Conservation (phyloP, 805 yeast genomes). For the Wickerhamiella spandovensis region DNA sequence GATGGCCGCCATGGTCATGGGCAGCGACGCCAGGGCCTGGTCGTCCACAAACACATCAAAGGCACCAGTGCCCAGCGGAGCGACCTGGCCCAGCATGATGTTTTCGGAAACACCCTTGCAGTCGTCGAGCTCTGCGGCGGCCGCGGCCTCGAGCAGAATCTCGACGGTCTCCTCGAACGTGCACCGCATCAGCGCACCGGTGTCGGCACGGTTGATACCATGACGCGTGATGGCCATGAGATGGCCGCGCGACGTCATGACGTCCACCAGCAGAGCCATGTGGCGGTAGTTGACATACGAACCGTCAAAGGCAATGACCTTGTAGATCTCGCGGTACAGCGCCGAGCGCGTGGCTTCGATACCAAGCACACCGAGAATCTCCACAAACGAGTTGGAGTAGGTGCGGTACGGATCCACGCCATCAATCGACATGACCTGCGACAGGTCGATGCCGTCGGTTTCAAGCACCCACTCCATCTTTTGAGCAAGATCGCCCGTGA, state of each 20-base stretch:
- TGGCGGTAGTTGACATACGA: constrained; percentile 97
- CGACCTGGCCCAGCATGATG: constrained; percentile 94
- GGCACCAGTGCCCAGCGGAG: constrained; percentile 97
- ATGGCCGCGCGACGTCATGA: constrained; percentile 97
- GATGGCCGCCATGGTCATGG: constrained; percentile 33
- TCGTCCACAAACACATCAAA: constrained; percentile 94
- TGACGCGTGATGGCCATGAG: constrained; percentile 98
- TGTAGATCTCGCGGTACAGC: constrained; percentile 81
- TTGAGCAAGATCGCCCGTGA: constrained; percentile 74
- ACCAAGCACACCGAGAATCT: constrained; percentile 86
- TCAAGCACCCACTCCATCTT: constrained; percentile 96
- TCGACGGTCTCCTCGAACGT: constrained; percentile 99
- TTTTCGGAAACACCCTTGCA: constrained; percentile 98
- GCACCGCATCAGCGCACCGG: constrained; percentile 99
- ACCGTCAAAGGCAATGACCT: constrained; percentile 99
- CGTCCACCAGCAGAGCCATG: constrained; percentile 93
- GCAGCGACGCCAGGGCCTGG: constrained; percentile 54
- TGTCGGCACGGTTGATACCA: constrained; percentile 96
- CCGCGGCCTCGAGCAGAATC: constrained; percentile 93
- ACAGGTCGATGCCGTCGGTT: constrained; percentile 94
- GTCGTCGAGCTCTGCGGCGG: constrained; percentile 93
- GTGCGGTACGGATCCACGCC: constrained; percentile 89
- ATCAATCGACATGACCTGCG: constrained; percentile 87
- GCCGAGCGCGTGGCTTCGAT: constrained; percentile 97
- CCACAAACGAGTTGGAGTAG: constrained; percentile 94